Conservation (phyloP, 306 rosid genomes). For the Phaseolus lunatus region DNA sequence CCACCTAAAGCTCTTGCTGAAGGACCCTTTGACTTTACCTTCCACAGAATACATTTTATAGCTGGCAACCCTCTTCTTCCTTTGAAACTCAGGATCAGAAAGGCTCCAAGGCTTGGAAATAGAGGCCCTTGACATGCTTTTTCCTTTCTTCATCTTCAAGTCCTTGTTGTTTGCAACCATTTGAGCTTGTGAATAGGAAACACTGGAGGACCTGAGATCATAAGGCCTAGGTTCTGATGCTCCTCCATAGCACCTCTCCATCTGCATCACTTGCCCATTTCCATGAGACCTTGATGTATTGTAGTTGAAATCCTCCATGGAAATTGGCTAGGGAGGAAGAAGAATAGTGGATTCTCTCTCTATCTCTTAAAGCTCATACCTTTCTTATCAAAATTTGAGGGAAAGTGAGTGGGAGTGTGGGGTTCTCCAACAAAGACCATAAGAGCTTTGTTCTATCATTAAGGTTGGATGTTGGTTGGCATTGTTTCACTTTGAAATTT, state of each 20-base stretch:
- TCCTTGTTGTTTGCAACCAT: constrained; percentile 50
- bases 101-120: constrained; percentile 63
- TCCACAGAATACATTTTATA: constrained; percentile 92
- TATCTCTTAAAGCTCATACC: not conserved
- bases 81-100: constrained; percentile 82
- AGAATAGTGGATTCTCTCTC: not conserved
- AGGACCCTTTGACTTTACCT: constrained; percentile 85
- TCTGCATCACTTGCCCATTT: constrained; percentile 64
- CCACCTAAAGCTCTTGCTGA: constrained; percentile 91
- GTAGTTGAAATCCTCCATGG: constrained; percentile 66
- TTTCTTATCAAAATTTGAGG: constrained; percentile 27
- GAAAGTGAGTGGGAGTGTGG: constrained; percentile 38
- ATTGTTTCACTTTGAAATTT: constrained; percentile 29
- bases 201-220: constrained; percentile 64
- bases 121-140: constrained; percentile 60
- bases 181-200: constrained; percentile 63
- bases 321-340: constrained; percentile 10
- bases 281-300: constrained; percentile 63
- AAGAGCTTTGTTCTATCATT: constrained; percentile 10
- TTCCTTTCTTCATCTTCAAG: constrained; percentile 71
- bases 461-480: constrained; percentile 41
- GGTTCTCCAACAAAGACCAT: constrained; percentile 50
- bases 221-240: constrained; percentile 54
- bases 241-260: too few relatives aligned
- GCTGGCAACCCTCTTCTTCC: constrained; percentile 86